These are phyloP conservation scores for Macadamia tetraphylla DNA, from an alignment of 164 flowering plant genomes.

Conservation along the genomic window DNA sequence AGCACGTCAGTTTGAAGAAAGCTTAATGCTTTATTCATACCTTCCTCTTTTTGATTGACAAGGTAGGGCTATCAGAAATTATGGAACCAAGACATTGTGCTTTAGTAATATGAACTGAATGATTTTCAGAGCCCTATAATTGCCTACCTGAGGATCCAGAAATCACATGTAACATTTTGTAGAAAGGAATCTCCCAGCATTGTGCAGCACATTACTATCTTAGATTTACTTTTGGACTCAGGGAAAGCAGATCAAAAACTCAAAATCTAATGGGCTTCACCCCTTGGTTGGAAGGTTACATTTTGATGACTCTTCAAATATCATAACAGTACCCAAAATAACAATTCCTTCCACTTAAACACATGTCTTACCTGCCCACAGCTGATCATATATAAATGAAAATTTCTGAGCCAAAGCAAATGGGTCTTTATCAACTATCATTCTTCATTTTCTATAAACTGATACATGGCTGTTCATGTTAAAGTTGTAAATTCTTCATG, in stretches of 20 bases:
- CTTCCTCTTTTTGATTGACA: not conserved
- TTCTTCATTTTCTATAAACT: not conserved
- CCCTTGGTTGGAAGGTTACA: not conserved
- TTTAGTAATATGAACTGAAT: not conserved
- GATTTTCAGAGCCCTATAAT: not conserved
- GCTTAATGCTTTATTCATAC: constrained; percentile 10
- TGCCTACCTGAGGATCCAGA: not conserved
- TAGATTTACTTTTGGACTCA: not conserved
- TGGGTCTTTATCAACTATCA: not conserved
- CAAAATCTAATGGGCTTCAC: not conserved
- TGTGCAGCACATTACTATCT: not conserved
- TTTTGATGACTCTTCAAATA: not conserved
- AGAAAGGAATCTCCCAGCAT: not conserved
- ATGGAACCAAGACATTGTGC: not conserved
- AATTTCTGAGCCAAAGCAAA: not conserved
- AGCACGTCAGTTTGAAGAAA: constrained; percentile 18
- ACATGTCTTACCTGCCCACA: not conserved
- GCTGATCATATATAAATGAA: not conserved
- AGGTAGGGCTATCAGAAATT: not conserved
- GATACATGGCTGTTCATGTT: not conserved
- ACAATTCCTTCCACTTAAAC: not conserved
- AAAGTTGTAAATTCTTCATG: not conserved
- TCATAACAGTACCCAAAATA: not conserved
- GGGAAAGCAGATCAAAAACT: not conserved
- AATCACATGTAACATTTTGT: not conserved